Evolutionary conservation across 2,329 filamentous ascomycete genomes (phyloP), one percentile per base, ranked within the genome.

Genomic region (Chaetomium strumarium): DNA sequence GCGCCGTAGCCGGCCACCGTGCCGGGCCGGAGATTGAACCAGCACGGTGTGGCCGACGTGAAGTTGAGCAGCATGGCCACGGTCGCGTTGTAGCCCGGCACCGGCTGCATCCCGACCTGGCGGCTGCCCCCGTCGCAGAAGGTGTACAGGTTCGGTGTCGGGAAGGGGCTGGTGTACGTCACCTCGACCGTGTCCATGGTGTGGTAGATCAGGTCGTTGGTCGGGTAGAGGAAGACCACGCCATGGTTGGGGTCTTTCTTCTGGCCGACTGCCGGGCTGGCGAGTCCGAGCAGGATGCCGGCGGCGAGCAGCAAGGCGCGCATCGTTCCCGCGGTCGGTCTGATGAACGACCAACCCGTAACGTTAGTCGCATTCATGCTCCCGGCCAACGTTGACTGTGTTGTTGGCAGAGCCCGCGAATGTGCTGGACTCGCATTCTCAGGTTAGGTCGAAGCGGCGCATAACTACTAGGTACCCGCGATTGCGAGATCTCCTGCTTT

Each of bases 1-100:
- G 53, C 53, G 14, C 55, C 55, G 29, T 44, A 43, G 1, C 53
- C 53, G 6, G 47, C 24, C 3, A 16, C 34, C 9, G 30, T 43
- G 2, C 50, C 53, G 3, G 55, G 55, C 13, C 56, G 48, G 5
- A 56, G 46, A 43, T 58, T 52, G 36, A 56, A 56, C 41, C 46
- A 58, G 39, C 56, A 56, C 9, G 48, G 41, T 2, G 45, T 49
- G 5, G 31, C 45, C 5, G 56, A 56, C 7, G 48, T 54, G 29
- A 52, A 56, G 41, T 48, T 49, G 10, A 58, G 48, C 5, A 39
- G 10, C 11, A 54, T 19, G 20, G 53, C 47, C 2, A 53, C 17
- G 3, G 44, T 52, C 2, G 34, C 51, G 34, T 58, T 56, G 53
- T 39, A 53, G n/a, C n/a, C n/a, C n/a, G n/a, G n/a, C n/a, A n/a